Percentiles rank a stretch among this genome's conserved stretches.
phyloP scores from a whole-genome alignment of 768 basidiomycete species.

The Panellus pusillus region DNA sequence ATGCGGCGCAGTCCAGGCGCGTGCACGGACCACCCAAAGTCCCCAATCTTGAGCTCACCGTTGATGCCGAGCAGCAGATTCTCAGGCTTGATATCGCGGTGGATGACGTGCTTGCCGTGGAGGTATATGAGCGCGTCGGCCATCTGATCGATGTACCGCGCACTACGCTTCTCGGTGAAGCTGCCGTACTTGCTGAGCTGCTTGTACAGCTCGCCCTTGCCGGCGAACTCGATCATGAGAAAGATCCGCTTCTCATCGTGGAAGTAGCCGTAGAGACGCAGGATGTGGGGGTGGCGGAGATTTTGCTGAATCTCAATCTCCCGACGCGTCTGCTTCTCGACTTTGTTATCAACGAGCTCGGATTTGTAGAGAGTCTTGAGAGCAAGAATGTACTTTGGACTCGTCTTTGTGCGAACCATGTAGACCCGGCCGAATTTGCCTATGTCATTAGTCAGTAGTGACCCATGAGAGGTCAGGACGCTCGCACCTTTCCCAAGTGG shows the following conservation, averaged over 20 bases:
- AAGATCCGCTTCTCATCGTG: constrained; percentile 98
- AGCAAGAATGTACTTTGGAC: constrained; percentile 91
- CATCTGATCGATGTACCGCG: constrained; percentile 96
- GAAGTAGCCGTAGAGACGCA: constrained; percentile 95
- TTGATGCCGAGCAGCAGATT: constrained; percentile 93
- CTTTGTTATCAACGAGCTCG: constrained; percentile 86
- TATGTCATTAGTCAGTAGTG: not conserved
- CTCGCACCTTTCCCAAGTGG: constrained; percentile 76
- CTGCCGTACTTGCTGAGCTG: constrained; percentile 83
- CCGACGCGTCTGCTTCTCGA: constrained; percentile 95
- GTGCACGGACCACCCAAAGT: constrained; percentile 96
- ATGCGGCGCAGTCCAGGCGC: constrained; percentile 87
- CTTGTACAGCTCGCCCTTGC: constrained; percentile 95
- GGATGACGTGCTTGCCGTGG: constrained; percentile 95
- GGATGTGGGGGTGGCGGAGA: constrained; percentile 90
- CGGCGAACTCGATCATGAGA: constrained; percentile 97
- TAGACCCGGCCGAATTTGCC: constrained; percentile 99
- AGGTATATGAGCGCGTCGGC: constrained; percentile 92
- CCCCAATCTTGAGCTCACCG: constrained; percentile 96
- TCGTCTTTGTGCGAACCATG: constrained; percentile 90
- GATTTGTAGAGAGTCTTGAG: constrained; percentile 97
- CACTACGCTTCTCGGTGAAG: constrained; percentile 87
- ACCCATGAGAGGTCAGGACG: not conserved
- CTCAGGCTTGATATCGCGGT: constrained; percentile 98
- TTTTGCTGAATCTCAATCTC: constrained; percentile 99